Percentiles rank a stretch among this genome's conserved stretches.
Conservation (phyloP, 192 early-diverging fungal genomes). For the Gonapodya prolifera region DNA sequence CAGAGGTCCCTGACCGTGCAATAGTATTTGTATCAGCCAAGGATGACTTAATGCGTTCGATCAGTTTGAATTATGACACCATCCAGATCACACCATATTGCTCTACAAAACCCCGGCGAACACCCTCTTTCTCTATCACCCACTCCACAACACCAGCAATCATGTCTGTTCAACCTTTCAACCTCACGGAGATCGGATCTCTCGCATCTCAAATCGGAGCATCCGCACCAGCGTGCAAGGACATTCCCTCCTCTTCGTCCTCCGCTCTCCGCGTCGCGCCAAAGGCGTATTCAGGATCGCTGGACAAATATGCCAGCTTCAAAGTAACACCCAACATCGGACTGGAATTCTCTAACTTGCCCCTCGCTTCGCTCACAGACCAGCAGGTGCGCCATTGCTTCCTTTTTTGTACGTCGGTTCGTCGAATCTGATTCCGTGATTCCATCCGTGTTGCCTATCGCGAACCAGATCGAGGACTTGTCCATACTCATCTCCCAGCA, state of each 20-base stretch:
- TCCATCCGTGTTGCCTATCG: background rate
- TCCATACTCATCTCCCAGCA: slow-evolving; percentile 46
- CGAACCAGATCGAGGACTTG: slow-evolving; percentile 27
- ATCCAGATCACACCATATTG: no score
- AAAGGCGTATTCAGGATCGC: background rate
- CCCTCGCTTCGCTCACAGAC: slow-evolving; percentile 37
- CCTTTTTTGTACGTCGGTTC: background rate
- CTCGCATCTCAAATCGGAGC: background rate
- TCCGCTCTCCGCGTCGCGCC: background rate
- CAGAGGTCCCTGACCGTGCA: no score
- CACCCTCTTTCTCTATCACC: background rate
- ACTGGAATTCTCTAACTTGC: slow-evolving; percentile 47
- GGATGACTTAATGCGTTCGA: no score
- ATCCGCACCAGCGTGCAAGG: background rate
- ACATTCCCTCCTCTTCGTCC: background rate
- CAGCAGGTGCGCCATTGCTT: slow-evolving; percentile 24
- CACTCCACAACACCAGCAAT: background rate
- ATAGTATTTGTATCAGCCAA: no score
- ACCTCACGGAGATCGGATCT: background rate
- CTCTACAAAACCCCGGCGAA: background rate
- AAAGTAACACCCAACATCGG: slow-evolving; percentile 41
- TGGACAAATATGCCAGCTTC: background rate
- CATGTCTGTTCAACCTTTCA: background rate
- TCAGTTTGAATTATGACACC: no score
- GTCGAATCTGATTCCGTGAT: background rate